phyloP scores from a whole-genome alignment of 2,329 filamentous ascomycete genomes.

The Penicillium sp. region DNA sequence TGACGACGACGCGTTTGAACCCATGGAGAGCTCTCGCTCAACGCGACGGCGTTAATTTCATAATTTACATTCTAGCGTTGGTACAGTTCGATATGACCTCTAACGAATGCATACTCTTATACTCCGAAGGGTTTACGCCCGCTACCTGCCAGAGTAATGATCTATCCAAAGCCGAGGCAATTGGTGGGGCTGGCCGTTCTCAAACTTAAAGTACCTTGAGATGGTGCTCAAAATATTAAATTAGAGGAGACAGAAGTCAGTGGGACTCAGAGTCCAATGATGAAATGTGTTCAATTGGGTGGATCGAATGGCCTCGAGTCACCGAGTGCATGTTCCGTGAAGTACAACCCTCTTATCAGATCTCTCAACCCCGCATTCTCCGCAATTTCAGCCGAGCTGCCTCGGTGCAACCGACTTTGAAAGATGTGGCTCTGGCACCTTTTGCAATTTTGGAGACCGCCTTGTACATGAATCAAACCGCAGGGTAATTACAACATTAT shows the following conservation, averaged over 20 bases:
- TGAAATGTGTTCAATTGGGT: neutral
- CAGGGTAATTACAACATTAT: slow-evolving; percentile 6
- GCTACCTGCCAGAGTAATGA: neutral
- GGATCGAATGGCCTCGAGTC: neutral
- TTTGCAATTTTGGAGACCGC: neutral
- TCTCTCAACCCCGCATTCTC: slow-evolving; percentile 16
- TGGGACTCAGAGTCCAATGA: neutral
- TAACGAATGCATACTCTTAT: neutral
- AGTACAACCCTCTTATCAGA: neutral
- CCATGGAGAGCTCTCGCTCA: slow-evolving; percentile 27
- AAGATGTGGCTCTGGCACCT: neutral
- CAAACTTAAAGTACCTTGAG: too few relatives aligned
- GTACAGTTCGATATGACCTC: neutral
- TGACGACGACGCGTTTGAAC: slow-evolving; percentile 41
- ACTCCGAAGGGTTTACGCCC: neutral
- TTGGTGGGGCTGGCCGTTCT: neutral
- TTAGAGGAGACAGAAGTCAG: neutral
- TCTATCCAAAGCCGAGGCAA: neutral
- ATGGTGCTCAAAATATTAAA: too few relatives aligned
- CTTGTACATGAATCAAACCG: neutral
- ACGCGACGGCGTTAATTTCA: slow-evolving; percentile 25
- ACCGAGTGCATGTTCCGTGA: neutral
- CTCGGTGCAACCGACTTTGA: slow-evolving; percentile 7
- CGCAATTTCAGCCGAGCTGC: slow-evolving; percentile 18
- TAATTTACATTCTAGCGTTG: slow-evolving; percentile 1